Base-by-base conservation (phyloP, 2,329 filamentous ascomycete species). In the Sclerotinia subarctica region DNA sequence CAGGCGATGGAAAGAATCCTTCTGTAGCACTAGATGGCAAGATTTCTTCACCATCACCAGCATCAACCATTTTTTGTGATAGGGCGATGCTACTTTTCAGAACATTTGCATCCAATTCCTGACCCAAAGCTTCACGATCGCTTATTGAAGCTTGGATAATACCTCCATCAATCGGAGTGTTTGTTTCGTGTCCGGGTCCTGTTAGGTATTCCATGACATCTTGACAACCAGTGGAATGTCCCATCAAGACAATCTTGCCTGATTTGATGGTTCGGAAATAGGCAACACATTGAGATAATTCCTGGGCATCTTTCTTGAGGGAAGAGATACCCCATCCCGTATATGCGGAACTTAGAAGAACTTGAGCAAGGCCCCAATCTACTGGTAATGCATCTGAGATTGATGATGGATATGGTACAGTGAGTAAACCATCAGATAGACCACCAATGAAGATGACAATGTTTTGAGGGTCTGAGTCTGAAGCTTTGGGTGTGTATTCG, bases 201-300 rank as follows among this genome's bases (percentile, higher is more conserved):
- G 74, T 76, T 6, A 89, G 76, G 72, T 91, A 91, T 72, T 90
- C 85, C 79, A 91, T 83, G 17, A 87, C 82, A 75, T 90, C 88
- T 77, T 91, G 89, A 72, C 86, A 90, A 0, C 89, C 89, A 0
- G 89, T 91, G 2, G 85, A 88, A 73, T 90, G 88, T 2, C 89
- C 89, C 85, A 91, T 88, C 19, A 91, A 77, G 35, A 89, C 85
- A n/a, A 91, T 77, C 66, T 86, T 88, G 1, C 80, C 81, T 5
- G 74, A 75, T 1, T 81, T 81, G 11, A 75, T 71, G n/a, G 68
- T 66, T 8, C 78, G 78, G 73, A 86, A 83, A 70, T 85, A 85
- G 2, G 74, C 57, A 0, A 86, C 81, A 69, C 82, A 82, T 68
- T 80, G 75, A 3, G 78, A 80, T 32, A 86, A 71, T 69, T 87